Base-by-base conservation (phyloP, 352 stramenopile genomes). In the Pythium diclinum region DNA sequence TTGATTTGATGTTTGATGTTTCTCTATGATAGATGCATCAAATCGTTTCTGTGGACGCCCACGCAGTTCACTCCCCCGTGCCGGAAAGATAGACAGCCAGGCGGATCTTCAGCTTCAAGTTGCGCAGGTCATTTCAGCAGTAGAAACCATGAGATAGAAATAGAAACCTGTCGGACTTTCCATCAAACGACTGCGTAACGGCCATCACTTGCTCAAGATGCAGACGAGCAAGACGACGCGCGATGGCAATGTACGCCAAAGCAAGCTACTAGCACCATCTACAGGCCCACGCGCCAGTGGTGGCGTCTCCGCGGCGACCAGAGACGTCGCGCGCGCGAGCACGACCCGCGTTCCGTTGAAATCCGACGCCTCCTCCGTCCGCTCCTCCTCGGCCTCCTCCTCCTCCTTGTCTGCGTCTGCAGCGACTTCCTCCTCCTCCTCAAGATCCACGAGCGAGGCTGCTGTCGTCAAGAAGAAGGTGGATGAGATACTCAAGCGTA, bases 401-500 rank as follows among this genome's bases (percentile, higher is more conserved):
- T 36, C 10, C 16, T 36, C 30, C 16, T 36, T 46, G 7, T 56
- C 47, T 21, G 25, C 40, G 36, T 30, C 17, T 17, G 47, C 25
- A 28, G 28, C 42, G 16, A 32, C 40, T 9, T 34, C 40, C 6
- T 47, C 47, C 7, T 33, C 47, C 6, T 47, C 53, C 3, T 16
- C 53, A 30, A 66, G 30, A 23, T 19, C 62, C 28, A 56, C 36
- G 19, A 54, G 40, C 6, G 55, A 53, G 36, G 53, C 23, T 7
- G 21, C 59, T 9, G 61, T 61, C 36, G 28, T 49, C 3, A 76
- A 71, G 40, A 73, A 66, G 56, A 87, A 83, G 66, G 65, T 77
- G 14, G 71, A 81, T 19, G 77, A 85, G 23, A 40, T 89, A 1
- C 75, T 89, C 32, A 76, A 75, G 54, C 80, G 75, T 25, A 63